Conservation (phyloP, 202 grass and related monocot species). For the Zizania palustris region DNA sequence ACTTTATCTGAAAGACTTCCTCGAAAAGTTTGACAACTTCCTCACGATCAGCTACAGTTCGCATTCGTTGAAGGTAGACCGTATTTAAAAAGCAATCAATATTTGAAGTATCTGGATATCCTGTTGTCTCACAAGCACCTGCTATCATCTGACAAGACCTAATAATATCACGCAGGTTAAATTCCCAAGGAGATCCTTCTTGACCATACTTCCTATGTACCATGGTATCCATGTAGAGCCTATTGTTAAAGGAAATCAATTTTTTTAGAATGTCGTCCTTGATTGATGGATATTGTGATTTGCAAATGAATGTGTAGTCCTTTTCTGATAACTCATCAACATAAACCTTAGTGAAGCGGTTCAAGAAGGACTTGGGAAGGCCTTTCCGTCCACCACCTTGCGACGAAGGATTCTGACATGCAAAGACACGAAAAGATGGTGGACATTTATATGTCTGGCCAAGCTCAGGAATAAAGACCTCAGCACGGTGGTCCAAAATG, state of each 20-base stretch:
- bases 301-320: conserved; percentile 85
- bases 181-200: conserved; percentile 95
- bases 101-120: conserved; percentile 39
- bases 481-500: conserved; percentile 93
- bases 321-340: conserved; percentile 81
- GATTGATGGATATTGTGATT: conserved; percentile 56
- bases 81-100: conserved; percentile 80
- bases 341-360: conserved; percentile 97
- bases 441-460: conserved; percentile 81
- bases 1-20: conserved; percentile 66
- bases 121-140: conserved; percentile 31
- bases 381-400: conserved; percentile 95
- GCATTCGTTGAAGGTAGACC: conserved; percentile 93
- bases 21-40: conserved; percentile 90
- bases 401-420: conserved; percentile 89
- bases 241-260: conserved; percentile 80
- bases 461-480: conserved; percentile 97
- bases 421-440: conserved; percentile 82
- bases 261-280: conserved; percentile 57
- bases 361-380: conserved; percentile 89
- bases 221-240: conserved; percentile 86
- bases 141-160: conserved; percentile 83
- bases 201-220: conserved; percentile 77
- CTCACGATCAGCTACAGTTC: conserved; percentile 64
- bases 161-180: conserved; percentile 96